phyloP scores from a whole-genome alignment of 2,329 filamentous ascomycete genomes.

The Chaetomiaceae sp. region DNA sequence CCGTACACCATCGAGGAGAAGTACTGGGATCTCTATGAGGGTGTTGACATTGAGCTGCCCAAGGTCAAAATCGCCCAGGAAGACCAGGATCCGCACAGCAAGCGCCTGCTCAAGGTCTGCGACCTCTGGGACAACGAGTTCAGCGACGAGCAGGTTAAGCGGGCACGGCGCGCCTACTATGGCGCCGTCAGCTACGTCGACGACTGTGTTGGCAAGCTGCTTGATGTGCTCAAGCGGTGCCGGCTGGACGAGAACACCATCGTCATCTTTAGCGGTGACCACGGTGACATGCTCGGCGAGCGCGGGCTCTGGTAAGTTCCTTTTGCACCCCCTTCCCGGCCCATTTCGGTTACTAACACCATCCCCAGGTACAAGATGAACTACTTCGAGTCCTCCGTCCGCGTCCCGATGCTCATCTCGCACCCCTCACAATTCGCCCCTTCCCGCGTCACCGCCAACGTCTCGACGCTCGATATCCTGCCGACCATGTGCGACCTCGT shows the following conservation, averaged over 20 bases:
- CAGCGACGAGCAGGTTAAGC: constrained; percentile 78
- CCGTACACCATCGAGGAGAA: constrained; percentile 91
- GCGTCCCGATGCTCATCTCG: constrained; percentile 82
- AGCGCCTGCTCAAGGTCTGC: constrained; percentile 79
- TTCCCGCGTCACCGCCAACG: constrained; percentile 73
- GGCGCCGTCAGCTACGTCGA: constrained; percentile 92
- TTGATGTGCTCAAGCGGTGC: constrained; percentile 73
- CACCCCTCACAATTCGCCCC: constrained; percentile 71
- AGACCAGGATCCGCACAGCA: constrained; percentile 79
- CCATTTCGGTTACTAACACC: constrained; percentile 2
- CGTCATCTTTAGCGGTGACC: constrained; percentile 86
- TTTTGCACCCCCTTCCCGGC: neutral
- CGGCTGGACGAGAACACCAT: constrained; percentile 81
- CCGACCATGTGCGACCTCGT: constrained; percentile 83
- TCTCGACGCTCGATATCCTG: constrained; percentile 85
- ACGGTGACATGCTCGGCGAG: constrained; percentile 94
- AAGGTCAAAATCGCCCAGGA: constrained; percentile 73
- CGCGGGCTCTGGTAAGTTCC: constrained; percentile 69
- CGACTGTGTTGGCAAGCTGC: constrained; percentile 79
- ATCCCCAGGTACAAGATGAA: constrained; percentile 81
- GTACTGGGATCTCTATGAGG: constrained; percentile 90
- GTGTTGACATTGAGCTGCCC: constrained; percentile 79
- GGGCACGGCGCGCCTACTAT: constrained; percentile 83
- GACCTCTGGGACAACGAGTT: constrained; percentile 83
- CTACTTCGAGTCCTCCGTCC: constrained; percentile 87